Evolutionary conservation across 2,329 filamentous ascomycete species (phyloP), one percentile per base, ranked within the genome.

Genomic region (Pyrenophora graminea): DNA sequence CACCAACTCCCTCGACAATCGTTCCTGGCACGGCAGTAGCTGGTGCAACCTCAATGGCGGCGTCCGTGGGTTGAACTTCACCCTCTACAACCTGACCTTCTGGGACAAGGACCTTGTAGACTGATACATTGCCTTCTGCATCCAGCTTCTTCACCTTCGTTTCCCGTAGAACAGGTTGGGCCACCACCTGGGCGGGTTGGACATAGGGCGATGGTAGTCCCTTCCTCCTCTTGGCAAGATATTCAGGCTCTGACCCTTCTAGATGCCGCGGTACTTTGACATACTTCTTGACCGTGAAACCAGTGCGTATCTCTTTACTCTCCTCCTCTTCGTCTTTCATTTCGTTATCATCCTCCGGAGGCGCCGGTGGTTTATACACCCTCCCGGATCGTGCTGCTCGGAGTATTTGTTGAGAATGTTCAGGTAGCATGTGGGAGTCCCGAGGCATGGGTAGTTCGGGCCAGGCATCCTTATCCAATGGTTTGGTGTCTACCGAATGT

Each of bases 371-470:
- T 71, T 95, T 92, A 64, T 89, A 91, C 10, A 90, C 78, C 46
- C 83, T 82, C 5, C 89, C 89, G 17, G 89, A 90, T 52, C 92
- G 84, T 40, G 91, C 90, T 32, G 89, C 88, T 49, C 89, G 86
- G 12, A 97, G 80, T 4, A 97, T 81, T 58, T 92, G 89, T 66
- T 94, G 89, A 45, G 88, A 93, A 70, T 91, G 88, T 1, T 87
- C 82, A 0, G 89, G 83, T 8, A 97, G 79, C 27, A 96, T 80
- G 51, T 88, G 83, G 25, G 85, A 89, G 70, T 96, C 93, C 64
- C 89, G 89, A 33, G 93, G 93, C 90, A 97, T 93, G 38, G 90
- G 86, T 15, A 91, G 81, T 68, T 96, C 92, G 40, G 85, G 86
- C 83, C 88, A 93, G 45, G 84, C 79, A 69, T 88, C 84, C 64